phyloP scores from a whole-genome alignment of 306 rosid species.

The Fragaria ananassa region DNA sequence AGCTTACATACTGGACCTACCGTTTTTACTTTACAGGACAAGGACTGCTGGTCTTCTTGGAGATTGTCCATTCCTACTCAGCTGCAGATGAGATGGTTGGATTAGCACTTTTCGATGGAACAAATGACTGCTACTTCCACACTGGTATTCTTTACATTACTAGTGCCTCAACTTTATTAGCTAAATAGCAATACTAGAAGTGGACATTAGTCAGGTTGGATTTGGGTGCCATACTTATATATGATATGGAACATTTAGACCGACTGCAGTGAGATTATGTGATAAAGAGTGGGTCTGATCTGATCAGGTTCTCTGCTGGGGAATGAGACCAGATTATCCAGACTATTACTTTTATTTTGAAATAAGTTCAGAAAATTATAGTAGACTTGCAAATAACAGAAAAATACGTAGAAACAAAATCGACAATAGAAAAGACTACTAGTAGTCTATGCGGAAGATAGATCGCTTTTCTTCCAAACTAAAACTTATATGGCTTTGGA shows the following conservation, averaged over 20 bases:
- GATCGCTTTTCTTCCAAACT: neutral
- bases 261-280: neutral
- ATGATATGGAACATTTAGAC: neutral
- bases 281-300: neutral
- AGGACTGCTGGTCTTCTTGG: constrained; percentile 83
- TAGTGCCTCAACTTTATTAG: constrained; percentile 20
- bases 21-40: constrained; percentile 49
- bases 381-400: neutral
- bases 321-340: neutral
- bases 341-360: neutral
- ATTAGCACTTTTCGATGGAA: constrained; percentile 82
- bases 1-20: constrained; percentile 19
- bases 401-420: neutral
- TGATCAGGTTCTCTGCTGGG: neutral
- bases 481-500: neutral
- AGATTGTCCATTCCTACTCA: constrained; percentile 90
- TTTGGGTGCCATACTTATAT: neutral
- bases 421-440: neutral
- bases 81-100: constrained; percentile 99
- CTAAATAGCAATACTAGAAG: neutral
- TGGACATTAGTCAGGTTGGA: constrained; percentile 2
- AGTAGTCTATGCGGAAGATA: neutral
- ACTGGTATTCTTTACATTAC: constrained; percentile 54
- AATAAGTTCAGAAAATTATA: neutral
- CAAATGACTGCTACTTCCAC: constrained; percentile 89